Base-by-base conservation (phyloP, 176 grass and related monocot genomes). In the Triticum timopheevii region DNA sequence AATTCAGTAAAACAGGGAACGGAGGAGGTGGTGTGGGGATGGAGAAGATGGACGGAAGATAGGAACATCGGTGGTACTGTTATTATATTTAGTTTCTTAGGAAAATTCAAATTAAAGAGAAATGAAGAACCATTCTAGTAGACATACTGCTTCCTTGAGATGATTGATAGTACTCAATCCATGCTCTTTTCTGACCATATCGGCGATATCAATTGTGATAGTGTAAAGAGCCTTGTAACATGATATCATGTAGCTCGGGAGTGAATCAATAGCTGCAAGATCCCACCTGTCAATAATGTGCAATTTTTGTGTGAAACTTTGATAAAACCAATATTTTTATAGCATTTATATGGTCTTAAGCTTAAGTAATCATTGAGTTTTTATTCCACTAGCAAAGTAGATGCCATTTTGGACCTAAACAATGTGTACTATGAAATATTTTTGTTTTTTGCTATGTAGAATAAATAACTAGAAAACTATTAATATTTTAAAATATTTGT, bases 181-280 rank as follows among this genome's bases (percentile, higher is more conserved):
- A 34, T 93, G 76, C n/a, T 93, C 84, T 71, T 78, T 82, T 25
- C 66, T 9, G 0, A 31, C 84, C 33, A 86, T 89, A 52, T 87
- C 28, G 0, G 90, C 90, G 0, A 93, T 91, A 28, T 90, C 86
- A 81, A 89, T 85, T 10, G 90, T 93, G 52, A 89, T 52, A 1
- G 81, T 83, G 44, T 88, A 84, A 42, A 97, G 64, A 42, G 71
- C 83, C 11, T 42, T 89, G 73, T 86, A 97, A 83, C 88, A 91
- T 45, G 76, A 65, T 71, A 40, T 83, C 95, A 97, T 94, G 52
- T 82, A 94, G 25, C 11, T 25, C 0, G 92, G 95, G 25, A 97
- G 88, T 44, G 92, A 88, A 86, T 84, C 64, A 7, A 61, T 28
- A 54, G 69, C 80, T 10, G 31, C 74, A 11, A 31, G 11, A 42